Percentiles rank a stretch among this genome's conserved stretches.
These are phyloP conservation scores for Onygenales sp. DNA, from an alignment of 2,329 filamentous ascomycete genomes.

Conservation along the genomic window DNA sequence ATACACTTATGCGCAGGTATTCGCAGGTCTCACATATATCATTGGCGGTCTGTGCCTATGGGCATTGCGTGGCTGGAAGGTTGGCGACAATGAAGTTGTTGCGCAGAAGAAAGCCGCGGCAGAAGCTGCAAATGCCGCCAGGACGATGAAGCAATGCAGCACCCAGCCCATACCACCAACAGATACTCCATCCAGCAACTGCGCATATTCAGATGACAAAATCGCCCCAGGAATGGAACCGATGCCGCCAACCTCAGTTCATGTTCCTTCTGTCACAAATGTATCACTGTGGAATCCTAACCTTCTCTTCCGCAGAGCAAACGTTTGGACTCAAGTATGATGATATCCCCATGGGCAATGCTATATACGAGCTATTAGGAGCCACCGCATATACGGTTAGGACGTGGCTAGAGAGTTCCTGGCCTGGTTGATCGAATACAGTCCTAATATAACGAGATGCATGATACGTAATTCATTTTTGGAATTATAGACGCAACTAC, in stretches of 20 bases:
- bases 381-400: no score
- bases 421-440: no score
- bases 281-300: conserved; percentile 2
- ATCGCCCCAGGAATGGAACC: neutral
- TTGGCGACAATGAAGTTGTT: conserved; percentile 19
- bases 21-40: conserved; percentile 53
- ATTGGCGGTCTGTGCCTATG: conserved; percentile 41
- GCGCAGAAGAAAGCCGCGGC: conserved; percentile 8
- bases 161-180: neutral
- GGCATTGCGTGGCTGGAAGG: conserved; percentile 32
- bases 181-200: neutral
- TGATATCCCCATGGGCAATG: neutral
- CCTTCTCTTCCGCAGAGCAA: conserved; percentile 21
- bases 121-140: neutral
- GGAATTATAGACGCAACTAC: neutral
- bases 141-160: neutral
- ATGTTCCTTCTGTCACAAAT: neutral
- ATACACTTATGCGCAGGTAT: conserved; percentile 40
- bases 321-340: conserved; percentile 22
- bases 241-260: neutral
- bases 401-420: no score
- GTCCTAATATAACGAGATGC: neutral
- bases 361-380: neutral
- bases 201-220: neutral
- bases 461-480: neutral